These are phyloP conservation scores for Drosera spatulata DNA, from an alignment of 179 eudicot species.

Conservation along the genomic window DNA sequence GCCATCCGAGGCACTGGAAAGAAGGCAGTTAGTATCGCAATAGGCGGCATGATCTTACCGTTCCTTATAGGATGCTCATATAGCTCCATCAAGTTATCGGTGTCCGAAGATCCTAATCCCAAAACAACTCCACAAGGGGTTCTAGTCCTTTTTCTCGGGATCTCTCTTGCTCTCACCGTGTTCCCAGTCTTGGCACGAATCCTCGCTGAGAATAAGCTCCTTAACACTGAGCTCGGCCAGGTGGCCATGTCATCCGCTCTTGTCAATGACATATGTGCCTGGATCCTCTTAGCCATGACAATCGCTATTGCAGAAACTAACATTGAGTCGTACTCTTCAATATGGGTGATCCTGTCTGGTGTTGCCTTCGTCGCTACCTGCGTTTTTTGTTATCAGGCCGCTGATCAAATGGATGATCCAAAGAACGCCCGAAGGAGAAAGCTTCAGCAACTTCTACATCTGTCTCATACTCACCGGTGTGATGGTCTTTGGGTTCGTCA, in stretches of 20 bases:
- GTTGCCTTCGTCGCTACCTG: slow-evolving; percentile 10
- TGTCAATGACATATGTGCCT: slow-evolving; percentile 46
- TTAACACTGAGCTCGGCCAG: slow-evolving; percentile 25
- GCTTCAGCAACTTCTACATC: too few species aligned
- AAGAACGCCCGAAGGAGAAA: slow-evolving; percentile 23
- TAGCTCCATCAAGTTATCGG: too few species aligned
- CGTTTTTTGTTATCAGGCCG: slow-evolving; percentile 10
- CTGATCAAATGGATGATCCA: slow-evolving; percentile 11
- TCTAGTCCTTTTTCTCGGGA: slow-evolving; percentile 27
- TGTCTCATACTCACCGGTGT: too few species aligned
- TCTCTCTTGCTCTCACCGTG: slow-evolving; percentile 28
- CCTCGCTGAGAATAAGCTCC: slow-evolving; percentile 27
- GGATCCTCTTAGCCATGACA: slow-evolving; percentile 46
- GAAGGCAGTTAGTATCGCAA: slow-evolving; percentile 16
- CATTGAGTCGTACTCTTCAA: slow-evolving; percentile 6
- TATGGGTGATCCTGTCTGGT: slow-evolving; percentile 23
- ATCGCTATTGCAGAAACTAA: slow-evolving; percentile 33
- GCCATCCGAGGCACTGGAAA: slow-evolving; percentile 20
- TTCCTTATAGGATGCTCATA: slow-evolving; percentile 16
- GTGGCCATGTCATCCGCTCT: slow-evolving; percentile 57
- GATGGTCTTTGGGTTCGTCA: too few species aligned
- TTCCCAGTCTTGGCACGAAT: slow-evolving; percentile 34
- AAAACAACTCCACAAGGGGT: too few species aligned
- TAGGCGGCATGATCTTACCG: slow-evolving; percentile 23
- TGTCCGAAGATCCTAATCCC: too few species aligned